These are phyloP conservation scores for Tetrahymena malaccensis DNA, from an alignment of 73 alveolate species.

Conservation along the genomic window DNA sequence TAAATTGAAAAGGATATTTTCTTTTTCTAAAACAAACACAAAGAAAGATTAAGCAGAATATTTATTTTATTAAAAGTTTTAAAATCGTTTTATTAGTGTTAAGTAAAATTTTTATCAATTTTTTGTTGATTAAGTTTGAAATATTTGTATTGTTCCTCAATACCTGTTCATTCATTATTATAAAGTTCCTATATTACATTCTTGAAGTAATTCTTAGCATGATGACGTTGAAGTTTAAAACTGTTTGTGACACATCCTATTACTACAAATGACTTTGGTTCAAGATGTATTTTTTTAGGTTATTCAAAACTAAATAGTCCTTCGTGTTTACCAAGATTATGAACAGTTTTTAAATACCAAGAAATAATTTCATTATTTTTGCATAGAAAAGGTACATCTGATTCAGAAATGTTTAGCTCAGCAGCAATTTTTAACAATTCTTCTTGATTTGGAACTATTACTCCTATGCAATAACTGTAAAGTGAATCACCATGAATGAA, in stretches of 20 bases:
- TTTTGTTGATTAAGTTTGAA: too few relatives aligned
- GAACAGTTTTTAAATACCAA: background rate
- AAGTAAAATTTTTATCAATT: background rate
- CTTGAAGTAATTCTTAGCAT: background rate
- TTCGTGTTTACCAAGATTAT: constrained; percentile 4
- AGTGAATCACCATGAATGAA: constrained; percentile 90
- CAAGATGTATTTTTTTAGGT: background rate
- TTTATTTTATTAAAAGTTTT: too few relatives aligned
- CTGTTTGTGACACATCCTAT: background rate
- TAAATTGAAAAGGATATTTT: too few relatives aligned
- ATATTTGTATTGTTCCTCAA: too few relatives aligned
- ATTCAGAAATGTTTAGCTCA: background rate
- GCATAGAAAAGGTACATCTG: background rate
- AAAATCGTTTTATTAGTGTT: too few relatives aligned
- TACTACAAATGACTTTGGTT: background rate
- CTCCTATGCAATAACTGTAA: constrained; percentile 53
- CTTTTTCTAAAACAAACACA: too few relatives aligned
- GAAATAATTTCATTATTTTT: background rate
- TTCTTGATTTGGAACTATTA: constrained; percentile 70
- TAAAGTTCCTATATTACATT: background rate
- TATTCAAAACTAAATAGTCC: constrained; percentile 25
- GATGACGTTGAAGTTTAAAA: background rate
- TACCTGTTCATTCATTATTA: background rate
- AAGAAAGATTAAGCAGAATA: too few relatives aligned
- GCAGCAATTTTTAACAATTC: constrained; percentile 42